phyloP scores from a whole-genome alignment of 768 basidiomycete species.

The Russula ochroleuca region DNA sequence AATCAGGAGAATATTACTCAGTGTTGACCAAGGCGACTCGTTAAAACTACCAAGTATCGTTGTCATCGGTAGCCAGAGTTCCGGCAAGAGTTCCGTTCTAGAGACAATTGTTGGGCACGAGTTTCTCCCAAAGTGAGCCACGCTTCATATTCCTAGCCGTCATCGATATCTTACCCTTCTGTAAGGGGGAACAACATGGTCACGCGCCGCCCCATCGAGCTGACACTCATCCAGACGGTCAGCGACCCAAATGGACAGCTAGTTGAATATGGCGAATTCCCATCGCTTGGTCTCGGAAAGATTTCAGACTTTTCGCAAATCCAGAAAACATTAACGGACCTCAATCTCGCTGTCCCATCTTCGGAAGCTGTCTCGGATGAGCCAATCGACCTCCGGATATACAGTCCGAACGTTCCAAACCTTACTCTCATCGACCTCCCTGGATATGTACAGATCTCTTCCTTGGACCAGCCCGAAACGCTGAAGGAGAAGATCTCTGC shows the following conservation, averaged over 20 bases:
- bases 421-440: slow-evolving; percentile 96
- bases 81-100: slow-evolving; percentile 95
- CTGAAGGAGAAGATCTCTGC: slow-evolving; percentile 88
- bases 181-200: slow-evolving; percentile 98
- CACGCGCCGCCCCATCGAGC: slow-evolving; percentile 94
- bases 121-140: slow-evolving; percentile 93
- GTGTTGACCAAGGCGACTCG: slow-evolving; percentile 92
- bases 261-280: slow-evolving; percentile 92
- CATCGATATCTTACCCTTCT: slow-evolving; percentile 12
- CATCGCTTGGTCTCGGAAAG: slow-evolving; percentile 80
- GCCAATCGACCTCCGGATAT: slow-evolving; percentile 94
- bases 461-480: slow-evolving; percentile 91
- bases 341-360: slow-evolving; percentile 91
- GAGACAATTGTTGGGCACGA: slow-evolving; percentile 98
- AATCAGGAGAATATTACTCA: slow-evolving; percentile 89
- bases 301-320: slow-evolving; percentile 89
- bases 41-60: slow-evolving; percentile 96
- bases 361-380: slow-evolving; percentile 88
- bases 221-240: slow-evolving; percentile 93
- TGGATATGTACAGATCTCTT: slow-evolving; percentile 93
- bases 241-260: slow-evolving; percentile 49
- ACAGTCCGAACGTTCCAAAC: slow-evolving; percentile 94
- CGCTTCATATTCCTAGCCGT: background rate
- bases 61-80: slow-evolving; percentile 97
- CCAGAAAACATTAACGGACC: slow-evolving; percentile 87